These are phyloP conservation scores for Diaporthe amygdali DNA, from an alignment of 2,329 filamentous ascomycete species.

Conservation along the genomic window DNA sequence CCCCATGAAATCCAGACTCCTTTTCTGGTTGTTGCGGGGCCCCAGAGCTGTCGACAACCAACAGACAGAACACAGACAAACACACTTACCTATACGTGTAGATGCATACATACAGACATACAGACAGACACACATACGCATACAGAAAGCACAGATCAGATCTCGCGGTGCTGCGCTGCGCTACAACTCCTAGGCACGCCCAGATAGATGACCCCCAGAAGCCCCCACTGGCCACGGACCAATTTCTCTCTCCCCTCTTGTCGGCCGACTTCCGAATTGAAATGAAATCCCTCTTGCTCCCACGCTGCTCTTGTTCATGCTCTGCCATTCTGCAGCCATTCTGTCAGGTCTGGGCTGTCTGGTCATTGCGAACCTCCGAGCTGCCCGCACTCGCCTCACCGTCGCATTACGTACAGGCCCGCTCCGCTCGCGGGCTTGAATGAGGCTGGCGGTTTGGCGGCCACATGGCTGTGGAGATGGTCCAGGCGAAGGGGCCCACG, in stretches of 20 bases:
- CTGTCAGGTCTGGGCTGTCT: no score
- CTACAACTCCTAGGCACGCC: neutral
- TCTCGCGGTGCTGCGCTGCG: neutral
- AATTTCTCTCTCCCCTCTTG: neutral
- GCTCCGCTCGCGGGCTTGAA: constrained; percentile 5
- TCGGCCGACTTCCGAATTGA: constrained; percentile 19
- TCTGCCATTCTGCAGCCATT: neutral
- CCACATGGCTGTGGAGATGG: constrained; percentile 6
- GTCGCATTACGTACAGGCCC: constrained; percentile 24
- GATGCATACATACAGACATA: no score
- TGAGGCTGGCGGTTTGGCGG: neutral
- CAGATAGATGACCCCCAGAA: constrained; percentile 16
- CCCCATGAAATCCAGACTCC: neutral
- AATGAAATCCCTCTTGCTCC: neutral
- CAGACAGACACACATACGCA: no score
- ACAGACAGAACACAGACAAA: neutral
- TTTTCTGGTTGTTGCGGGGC: neutral
- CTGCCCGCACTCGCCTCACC: neutral
- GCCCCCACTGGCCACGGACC: neutral
- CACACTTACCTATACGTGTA: no score
- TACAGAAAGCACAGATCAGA: neutral
- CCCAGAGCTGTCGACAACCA: no score
- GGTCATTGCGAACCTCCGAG: constrained; percentile 9
- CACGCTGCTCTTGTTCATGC: neutral
- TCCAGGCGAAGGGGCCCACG: neutral